phyloP scores from a whole-genome alignment of 2,329 filamentous ascomycete genomes.

The Aspergillus oerlinghausenensis region DNA sequence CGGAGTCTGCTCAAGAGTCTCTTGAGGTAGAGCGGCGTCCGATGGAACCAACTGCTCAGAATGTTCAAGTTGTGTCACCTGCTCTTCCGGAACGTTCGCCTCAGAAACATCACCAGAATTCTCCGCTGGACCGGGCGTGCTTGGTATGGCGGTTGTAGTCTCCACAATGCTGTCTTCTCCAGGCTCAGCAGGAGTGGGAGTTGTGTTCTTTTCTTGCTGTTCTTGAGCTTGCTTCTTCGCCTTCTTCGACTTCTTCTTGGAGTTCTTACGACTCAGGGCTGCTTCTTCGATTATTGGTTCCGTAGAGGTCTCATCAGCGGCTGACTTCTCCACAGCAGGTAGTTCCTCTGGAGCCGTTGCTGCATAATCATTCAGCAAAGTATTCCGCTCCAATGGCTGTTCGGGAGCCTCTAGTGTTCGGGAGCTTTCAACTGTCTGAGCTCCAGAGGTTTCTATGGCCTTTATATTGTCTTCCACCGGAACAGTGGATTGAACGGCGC shows the following conservation, averaged over 20 bases:
- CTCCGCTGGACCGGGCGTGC: background rate
- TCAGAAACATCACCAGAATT: background rate
- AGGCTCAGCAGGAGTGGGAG: background rate
- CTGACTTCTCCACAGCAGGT: background rate
- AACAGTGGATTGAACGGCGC: background rate
- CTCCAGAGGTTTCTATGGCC: background rate
- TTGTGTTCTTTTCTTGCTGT: background rate
- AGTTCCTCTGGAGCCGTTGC: constrained; percentile 1
- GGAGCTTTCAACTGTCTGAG: background rate
- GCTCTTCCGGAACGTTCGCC: background rate
- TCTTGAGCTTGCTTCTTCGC: constrained; percentile 14
- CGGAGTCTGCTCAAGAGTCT: background rate
- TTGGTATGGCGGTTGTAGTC: background rate
- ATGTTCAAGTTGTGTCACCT: background rate
- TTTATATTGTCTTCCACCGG: background rate
- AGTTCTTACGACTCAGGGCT: constrained; percentile 11
- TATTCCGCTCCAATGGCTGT: background rate
- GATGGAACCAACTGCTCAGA: constrained; percentile 2
- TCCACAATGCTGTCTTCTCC: background rate
- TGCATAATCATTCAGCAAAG: background rate
- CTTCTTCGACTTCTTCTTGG: constrained; percentile 21
- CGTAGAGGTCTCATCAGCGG: background rate
- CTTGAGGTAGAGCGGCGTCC: constrained; percentile 1
- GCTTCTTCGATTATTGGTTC: constrained; percentile 1
- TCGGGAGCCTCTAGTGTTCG: constrained; percentile 1